Percentiles rank a stretch among this genome's conserved stretches.
Evolutionary conservation across 2,329 filamentous ascomycete genomes (phyloP).

Genomic region (Ceratocystis huliohia): DNA sequence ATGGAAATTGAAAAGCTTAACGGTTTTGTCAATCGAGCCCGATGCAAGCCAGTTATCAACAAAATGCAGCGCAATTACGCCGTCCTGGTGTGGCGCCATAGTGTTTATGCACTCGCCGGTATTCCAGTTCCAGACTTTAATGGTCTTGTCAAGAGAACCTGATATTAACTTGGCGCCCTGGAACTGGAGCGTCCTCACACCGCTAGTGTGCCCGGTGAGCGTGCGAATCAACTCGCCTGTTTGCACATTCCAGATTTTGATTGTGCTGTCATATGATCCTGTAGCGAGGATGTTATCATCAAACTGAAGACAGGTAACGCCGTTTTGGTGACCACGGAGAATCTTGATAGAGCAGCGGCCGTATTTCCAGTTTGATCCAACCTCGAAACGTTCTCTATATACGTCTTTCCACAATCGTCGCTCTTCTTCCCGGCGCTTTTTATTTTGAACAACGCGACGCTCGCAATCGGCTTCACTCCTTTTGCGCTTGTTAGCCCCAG

Average conservation of each 20-base stretch:
- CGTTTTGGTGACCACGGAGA: slow-evolving; percentile 77
- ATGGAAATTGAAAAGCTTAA: slow-evolving; percentile 87
- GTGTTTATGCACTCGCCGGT: slow-evolving; percentile 78
- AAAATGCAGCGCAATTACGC: slow-evolving; percentile 80
- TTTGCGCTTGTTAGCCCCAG: slow-evolving; percentile 15
- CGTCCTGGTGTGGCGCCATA: slow-evolving; percentile 63
- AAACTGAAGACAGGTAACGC: slow-evolving; percentile 44
- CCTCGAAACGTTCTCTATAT: slow-evolving; percentile 88
- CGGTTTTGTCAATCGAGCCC: slow-evolving; percentile 75
- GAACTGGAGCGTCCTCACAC: slow-evolving; percentile 82
- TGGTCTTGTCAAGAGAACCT: slow-evolving; percentile 72
- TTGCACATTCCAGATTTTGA: slow-evolving; percentile 93
- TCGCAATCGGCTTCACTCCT: slow-evolving; percentile 18
- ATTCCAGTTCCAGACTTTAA: slow-evolving; percentile 95
- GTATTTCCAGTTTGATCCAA: slow-evolving; percentile 96
- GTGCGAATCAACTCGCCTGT: slow-evolving; percentile 79
- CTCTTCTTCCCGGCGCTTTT: slow-evolving; percentile 17
- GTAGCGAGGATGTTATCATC: slow-evolving; percentile 86
- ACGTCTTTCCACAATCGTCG: slow-evolving; percentile 73
- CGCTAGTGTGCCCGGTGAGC: slow-evolving; percentile 65
- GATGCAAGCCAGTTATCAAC: slow-evolving; percentile 74
- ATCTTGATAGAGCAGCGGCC: slow-evolving; percentile 74
- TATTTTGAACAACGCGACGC: slow-evolving; percentile 16
- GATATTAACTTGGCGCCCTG: slow-evolving; percentile 85
- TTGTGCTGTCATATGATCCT: slow-evolving; percentile 86